These are phyloP conservation scores for Cercospora sp. DNA, from an alignment of 2,329 filamentous ascomycete genomes.

Conservation along the genomic window DNA sequence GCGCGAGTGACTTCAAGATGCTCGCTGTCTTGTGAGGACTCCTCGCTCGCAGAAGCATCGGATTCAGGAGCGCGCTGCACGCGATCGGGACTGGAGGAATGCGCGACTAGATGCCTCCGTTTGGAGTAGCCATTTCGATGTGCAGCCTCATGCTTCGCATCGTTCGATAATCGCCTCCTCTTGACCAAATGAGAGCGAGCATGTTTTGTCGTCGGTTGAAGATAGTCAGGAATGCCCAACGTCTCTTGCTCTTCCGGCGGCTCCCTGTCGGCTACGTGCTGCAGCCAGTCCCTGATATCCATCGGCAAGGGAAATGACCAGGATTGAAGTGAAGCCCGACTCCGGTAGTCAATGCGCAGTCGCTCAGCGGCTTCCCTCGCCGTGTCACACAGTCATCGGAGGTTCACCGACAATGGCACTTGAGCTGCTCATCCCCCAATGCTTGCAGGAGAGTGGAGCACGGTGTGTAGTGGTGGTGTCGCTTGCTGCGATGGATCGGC, in stretches of 20 bases:
- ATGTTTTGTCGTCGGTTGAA: slow-evolving; percentile 12
- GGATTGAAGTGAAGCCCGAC: slow-evolving; percentile 14
- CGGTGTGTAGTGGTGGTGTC: not conserved
- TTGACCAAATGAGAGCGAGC: slow-evolving; percentile 29
- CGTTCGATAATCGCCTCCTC: slow-evolving; percentile 42
- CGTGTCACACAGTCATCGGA: slow-evolving; percentile 6
- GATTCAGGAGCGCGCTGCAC: slow-evolving; percentile 4
- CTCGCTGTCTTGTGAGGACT: slow-evolving; percentile 8
- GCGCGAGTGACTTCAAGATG: slow-evolving; percentile 3
- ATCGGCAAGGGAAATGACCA: slow-evolving; percentile 35
- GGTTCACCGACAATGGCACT: slow-evolving; percentile 2
- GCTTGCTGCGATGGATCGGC: not conserved
- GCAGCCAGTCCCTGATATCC: slow-evolving; percentile 51
- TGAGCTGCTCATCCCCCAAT: not conserved
- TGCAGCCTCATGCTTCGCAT: slow-evolving; percentile 20
- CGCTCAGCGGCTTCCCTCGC: slow-evolving; percentile 10
- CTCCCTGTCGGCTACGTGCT: slow-evolving; percentile 43
- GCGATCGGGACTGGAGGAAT: slow-evolving; percentile 21
- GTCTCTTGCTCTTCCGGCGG: slow-evolving; percentile 34
- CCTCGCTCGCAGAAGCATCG: slow-evolving; percentile 6
- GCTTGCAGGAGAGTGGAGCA: not conserved
- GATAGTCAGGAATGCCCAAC: slow-evolving; percentile 30
- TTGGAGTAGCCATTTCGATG: not conserved
- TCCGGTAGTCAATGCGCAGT: not conserved
- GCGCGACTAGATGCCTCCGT: not conserved